Evolutionary conservation across 495 filamentous ascomycete genomes (phyloP).

Genomic region (Elaphomyces granulatus): DNA sequence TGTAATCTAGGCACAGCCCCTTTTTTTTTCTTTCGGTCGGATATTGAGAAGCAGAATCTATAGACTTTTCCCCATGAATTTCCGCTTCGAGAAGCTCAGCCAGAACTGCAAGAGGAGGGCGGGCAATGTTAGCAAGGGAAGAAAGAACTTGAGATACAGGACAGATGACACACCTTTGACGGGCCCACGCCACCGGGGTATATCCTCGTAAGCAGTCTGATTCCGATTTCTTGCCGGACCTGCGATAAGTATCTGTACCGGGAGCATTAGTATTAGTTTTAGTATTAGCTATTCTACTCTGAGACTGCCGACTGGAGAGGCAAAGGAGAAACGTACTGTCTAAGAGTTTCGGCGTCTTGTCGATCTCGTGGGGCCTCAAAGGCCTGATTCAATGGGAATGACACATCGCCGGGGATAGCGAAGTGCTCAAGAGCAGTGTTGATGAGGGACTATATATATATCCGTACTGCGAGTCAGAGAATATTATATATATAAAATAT

Average conservation of each 20-base stretch:
- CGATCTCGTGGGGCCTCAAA: conserved; percentile 70
- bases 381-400: conserved; percentile 81
- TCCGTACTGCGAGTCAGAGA: background rate
- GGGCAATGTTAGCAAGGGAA: no score
- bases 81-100: conserved; percentile 95
- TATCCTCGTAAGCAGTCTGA: conserved; percentile 65
- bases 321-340: conserved; percentile 46
- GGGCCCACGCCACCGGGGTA: conserved; percentile 74
- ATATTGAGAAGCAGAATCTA: conserved; percentile 32
- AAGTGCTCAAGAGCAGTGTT: conserved; percentile 81
- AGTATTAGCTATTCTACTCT: no score
- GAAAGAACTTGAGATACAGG: no score
- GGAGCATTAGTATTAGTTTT: no score
- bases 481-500: background rate
- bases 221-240: conserved; percentile 79
- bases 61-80: conserved; percentile 95
- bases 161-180: conserved; percentile 65
- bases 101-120: conserved; percentile 64
- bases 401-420: conserved; percentile 84
- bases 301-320: no score
- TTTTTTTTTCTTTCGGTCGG: no score
- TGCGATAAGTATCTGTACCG: conserved; percentile 56
- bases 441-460: conserved; percentile 38
- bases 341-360: conserved; percentile 73
- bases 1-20: no score